Evolutionary conservation across 2,329 filamentous ascomycete species (phyloP).

Genomic region (Aspergillus uvarum): DNA sequence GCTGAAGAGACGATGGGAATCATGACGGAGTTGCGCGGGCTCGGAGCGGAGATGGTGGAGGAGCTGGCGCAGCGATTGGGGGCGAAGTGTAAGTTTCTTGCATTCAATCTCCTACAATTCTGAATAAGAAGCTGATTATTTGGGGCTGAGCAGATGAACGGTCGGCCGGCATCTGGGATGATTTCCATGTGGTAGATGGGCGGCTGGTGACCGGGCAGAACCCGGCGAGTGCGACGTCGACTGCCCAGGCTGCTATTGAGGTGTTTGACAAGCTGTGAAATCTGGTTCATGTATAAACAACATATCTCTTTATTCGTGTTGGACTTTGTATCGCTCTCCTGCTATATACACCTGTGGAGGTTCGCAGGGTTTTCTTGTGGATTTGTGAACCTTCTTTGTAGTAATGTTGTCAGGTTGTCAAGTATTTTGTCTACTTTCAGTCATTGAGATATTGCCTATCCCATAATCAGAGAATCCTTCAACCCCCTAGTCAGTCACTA

Average conservation of each 20-base stretch:
- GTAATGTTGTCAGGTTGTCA: no score
- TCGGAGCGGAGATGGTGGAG: not conserved
- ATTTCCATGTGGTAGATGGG: conserved; percentile 9
- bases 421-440: no score
- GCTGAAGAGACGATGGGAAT: conserved; percentile 6
- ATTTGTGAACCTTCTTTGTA: no score
- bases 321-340: no score
- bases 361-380: no score
- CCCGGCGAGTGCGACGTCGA: conserved; percentile 8
- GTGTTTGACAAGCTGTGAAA: conserved; percentile 5
- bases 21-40: not conserved
- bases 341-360: no score
- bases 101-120: no score
- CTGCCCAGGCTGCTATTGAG: conserved; percentile 5
- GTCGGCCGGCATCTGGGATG: conserved; percentile 6
- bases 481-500: fast-evolving
- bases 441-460: fast-evolving
- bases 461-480: no score
- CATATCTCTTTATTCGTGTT: no score
- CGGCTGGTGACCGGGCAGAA: conserved; percentile 8
- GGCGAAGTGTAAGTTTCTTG: conserved; percentile 1
- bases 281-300: not conserved
- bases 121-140: no score
- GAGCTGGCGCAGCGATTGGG: conserved; percentile 4
- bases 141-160: not conserved